These are phyloP conservation scores for Cytospora chrysosperma DNA, from an alignment of 2,329 filamentous ascomycete genomes.

Conservation along the genomic window DNA sequence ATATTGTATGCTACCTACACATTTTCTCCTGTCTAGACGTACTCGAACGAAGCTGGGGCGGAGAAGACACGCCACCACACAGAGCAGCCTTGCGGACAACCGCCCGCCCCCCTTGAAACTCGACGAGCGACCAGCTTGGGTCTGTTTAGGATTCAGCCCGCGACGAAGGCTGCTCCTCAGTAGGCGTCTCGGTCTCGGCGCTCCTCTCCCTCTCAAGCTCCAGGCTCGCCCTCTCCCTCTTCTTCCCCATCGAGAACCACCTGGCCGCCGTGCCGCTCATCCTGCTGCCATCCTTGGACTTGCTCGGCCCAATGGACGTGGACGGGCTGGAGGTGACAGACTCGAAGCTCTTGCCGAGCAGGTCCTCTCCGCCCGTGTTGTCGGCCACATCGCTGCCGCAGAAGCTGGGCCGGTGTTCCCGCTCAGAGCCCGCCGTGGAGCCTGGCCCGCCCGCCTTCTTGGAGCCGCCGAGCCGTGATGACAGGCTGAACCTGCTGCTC, in stretches of 20 bases:
- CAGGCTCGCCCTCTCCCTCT: conserved; percentile 57
- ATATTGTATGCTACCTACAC: conserved; percentile 3
- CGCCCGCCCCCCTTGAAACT: too few species aligned
- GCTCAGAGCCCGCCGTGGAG: conserved; percentile 54
- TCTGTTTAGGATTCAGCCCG: background rate
- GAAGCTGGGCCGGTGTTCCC: conserved; percentile 48
- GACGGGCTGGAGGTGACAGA: conserved; percentile 57
- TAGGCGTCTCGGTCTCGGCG: conserved; percentile 15
- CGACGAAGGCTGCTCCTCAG: conserved; percentile 19
- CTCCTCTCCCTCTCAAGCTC: conserved; percentile 47
- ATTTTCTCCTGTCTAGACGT: background rate
- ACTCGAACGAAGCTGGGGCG: too few species aligned
- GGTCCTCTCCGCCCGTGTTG: conserved; percentile 49
- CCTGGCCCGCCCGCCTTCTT: conserved; percentile 47
- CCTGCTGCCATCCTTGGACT: conserved; percentile 45
- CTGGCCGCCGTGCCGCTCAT: conserved; percentile 43
- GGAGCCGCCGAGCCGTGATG: conserved; percentile 54
- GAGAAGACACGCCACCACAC: too few species aligned
- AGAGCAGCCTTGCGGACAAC: background rate
- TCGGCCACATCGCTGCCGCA: conserved; percentile 46
- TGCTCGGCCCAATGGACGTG: conserved; percentile 51
- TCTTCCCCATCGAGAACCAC: conserved; percentile 57
- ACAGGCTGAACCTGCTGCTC: conserved; percentile 65
- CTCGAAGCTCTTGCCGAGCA: conserved; percentile 53
- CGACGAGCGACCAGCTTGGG: background rate